Base-by-base conservation (phyloP, 345 rosid species). In the Eutrema yunnanense region DNA sequence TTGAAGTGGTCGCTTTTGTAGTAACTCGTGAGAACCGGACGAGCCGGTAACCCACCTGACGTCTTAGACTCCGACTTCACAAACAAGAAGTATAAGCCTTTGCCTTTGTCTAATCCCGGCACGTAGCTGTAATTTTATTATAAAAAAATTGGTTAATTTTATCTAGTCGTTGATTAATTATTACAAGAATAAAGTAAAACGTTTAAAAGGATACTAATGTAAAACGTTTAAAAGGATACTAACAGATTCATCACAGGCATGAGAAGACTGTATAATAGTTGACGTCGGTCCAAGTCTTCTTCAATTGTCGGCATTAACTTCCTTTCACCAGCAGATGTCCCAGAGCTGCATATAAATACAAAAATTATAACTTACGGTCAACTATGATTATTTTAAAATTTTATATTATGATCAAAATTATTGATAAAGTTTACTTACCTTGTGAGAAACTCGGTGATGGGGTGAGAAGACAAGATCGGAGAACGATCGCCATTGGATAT, bases 261-360 rank as follows among this genome's bases (percentile, higher is more conserved):
- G 66, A 94, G 88, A 72, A 94, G 95, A 74, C 90, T 89, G 78
- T 87, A 92, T 43, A 94, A 60, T 41, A 75, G 67, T 79, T 78
- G 84, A 41, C 97, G 95, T 42, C 99, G 89, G 47, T 87, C 90
- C 76, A 85, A 50, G 65, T 94, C 99, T 76, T 91, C 96, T 22
- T 82, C 77, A 74, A 86, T 94, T 11, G 96, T 87, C 19, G 98
- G 98, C 95, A 94, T 88, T 77, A 94, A 60, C 76, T 94, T 94
- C 33, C 98, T 88, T 75, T 94, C 98, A 16, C 98, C 97, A 4
- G 95, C 98, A 19, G 98, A 94, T 54, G 98, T 94, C 9, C 98
- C 97, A 58, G 98, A 93, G 73, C 98, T 93, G 79, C 40, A 41
- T n/a, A 50, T 53, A 56, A 33, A 55, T 27, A 67, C 57, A 63